A percentile compares a stretch with the other conserved stretches of the same genome.
phyloP scores from a whole-genome alignment of 805 yeast species.

The Cyberlindnera japonica region DNA sequence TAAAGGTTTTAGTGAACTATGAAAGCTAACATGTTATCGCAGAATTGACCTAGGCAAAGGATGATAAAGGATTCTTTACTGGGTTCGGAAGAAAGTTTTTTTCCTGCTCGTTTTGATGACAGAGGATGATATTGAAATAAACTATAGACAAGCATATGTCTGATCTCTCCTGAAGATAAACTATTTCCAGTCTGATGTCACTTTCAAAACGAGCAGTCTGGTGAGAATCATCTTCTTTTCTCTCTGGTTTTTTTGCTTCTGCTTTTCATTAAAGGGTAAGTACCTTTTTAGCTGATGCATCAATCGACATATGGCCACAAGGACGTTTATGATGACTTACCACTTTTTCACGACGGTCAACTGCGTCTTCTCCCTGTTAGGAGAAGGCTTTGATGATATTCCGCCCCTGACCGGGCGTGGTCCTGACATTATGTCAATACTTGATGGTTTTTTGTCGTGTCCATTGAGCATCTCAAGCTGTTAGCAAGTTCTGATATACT shows the following conservation, averaged over 20 bases:
- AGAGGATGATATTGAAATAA: conserved; percentile 68
- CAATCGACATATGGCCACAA: too few relatives aligned
- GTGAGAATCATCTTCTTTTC: conserved; percentile 1
- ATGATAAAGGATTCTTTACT: too few relatives aligned
- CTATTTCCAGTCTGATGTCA: conserved; percentile 56
- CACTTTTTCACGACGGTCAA: conserved; percentile 70
- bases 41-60: neutral
- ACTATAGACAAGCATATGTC: conserved; percentile 97
- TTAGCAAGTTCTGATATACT: too few relatives aligned
- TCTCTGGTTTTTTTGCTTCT: conserved; percentile 6
- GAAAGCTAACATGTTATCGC: neutral
- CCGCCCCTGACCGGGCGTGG: conserved; percentile 89
- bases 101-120: conserved; percentile 31
- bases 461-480: neutral
- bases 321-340: conserved; percentile 52
- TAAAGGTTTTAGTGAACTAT: neutral
- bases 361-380: conserved; percentile 50
- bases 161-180: conserved; percentile 65
- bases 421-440: conserved; percentile 28
- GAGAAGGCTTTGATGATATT: conserved; percentile 62
- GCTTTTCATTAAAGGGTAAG: neutral
- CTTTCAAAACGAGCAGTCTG: conserved; percentile 11
- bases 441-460: neutral
- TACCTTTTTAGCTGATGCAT: neutral
- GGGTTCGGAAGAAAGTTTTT: conserved; percentile 28